Evolutionary conservation across 2,329 filamentous ascomycete genomes (phyloP).

Genomic region (Hymenoscyphus fructigenus): DNA sequence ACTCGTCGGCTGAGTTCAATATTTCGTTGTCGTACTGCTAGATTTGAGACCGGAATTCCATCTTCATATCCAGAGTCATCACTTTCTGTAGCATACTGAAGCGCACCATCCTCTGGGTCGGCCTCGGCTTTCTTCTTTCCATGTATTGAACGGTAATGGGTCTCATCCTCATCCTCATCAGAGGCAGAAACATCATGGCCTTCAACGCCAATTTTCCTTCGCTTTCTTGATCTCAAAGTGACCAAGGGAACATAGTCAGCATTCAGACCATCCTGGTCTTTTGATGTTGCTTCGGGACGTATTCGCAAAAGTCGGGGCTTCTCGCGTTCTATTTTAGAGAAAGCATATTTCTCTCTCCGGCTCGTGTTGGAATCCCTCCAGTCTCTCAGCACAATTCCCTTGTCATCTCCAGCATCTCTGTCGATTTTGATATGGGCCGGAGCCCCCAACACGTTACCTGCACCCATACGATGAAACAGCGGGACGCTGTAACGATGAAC

Average conservation of each 20-base stretch:
- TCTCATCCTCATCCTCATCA: conserved; percentile 47
- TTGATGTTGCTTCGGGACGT: conserved; percentile 33
- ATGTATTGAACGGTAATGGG: conserved; percentile 61
- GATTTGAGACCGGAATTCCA: conserved; percentile 39
- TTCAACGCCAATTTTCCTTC: conserved; percentile 31
- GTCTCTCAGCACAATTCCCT: conserved; percentile 48
- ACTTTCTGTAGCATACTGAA: conserved; percentile 48
- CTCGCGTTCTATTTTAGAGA: conserved; percentile 43
- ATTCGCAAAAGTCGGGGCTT: conserved; percentile 44
- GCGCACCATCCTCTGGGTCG: conserved; percentile 28
- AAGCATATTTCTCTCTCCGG: conserved; percentile 45
- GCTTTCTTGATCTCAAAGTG: conserved; percentile 35
- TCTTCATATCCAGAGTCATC: conserved; percentile 41
- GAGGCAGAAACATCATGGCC: conserved; percentile 41
- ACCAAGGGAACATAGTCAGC: conserved; percentile 52
- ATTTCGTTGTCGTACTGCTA: conserved; percentile 53
- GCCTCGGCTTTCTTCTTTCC: conserved; percentile 55
- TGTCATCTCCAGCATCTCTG: conserved; percentile 51
- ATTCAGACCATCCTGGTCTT: conserved; percentile 20
- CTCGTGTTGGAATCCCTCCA: conserved; percentile 38
- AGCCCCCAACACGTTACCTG: conserved; percentile 70
- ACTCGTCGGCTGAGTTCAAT: conserved; percentile 63
- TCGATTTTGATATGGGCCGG: conserved; percentile 63
- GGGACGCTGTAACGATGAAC: conserved; percentile 73
- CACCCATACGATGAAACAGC: conserved; percentile 65